These are phyloP conservation scores for Leccinum variabile DNA, from an alignment of 1,284 basidiomycete genomes.

Conservation along the genomic window DNA sequence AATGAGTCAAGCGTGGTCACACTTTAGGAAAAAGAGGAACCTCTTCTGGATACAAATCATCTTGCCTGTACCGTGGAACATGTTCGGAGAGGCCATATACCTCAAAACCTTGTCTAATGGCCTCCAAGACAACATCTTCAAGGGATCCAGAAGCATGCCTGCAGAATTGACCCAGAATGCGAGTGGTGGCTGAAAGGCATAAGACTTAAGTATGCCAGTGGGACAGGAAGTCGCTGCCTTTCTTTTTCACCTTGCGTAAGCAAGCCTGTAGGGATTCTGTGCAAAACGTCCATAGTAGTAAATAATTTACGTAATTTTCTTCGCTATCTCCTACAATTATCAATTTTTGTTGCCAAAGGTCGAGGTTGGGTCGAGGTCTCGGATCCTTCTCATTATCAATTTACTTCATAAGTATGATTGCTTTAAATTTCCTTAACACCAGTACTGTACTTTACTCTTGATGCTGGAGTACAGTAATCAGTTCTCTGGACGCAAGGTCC, in stretches of 20 bases:
- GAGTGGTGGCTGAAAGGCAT: conserved; percentile 95
- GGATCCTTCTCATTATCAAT: too few species aligned
- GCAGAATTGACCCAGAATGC: conserved; percentile 97
- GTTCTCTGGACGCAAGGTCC: too few species aligned
- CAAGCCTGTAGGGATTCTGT: too few species aligned
- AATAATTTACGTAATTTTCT: too few species aligned
- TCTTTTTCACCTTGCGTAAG: background rate
- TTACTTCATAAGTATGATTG: too few species aligned
- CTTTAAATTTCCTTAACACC: too few species aligned
- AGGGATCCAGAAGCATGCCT: conserved; percentile 81
- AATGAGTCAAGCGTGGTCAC: conserved; percentile 17
- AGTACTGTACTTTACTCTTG: too few species aligned
- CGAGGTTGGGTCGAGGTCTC: too few species aligned
- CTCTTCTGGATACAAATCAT: conserved; percentile 96
- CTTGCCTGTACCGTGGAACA: conserved; percentile 78
- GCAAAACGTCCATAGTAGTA: too few species aligned
- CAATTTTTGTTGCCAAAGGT: too few species aligned
- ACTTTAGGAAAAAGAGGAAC: conserved; percentile 41
- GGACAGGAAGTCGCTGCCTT: background rate
- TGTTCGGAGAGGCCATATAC: conserved; percentile 94
- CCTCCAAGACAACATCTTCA: conserved; percentile 78
- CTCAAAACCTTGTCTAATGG: conserved; percentile 76
- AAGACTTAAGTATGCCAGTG: background rate
- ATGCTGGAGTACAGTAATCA: too few species aligned
- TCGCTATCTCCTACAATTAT: too few species aligned